Base-by-base conservation (phyloP, 768 basidiomycete genomes). In the Leccinum barrowsii region DNA sequence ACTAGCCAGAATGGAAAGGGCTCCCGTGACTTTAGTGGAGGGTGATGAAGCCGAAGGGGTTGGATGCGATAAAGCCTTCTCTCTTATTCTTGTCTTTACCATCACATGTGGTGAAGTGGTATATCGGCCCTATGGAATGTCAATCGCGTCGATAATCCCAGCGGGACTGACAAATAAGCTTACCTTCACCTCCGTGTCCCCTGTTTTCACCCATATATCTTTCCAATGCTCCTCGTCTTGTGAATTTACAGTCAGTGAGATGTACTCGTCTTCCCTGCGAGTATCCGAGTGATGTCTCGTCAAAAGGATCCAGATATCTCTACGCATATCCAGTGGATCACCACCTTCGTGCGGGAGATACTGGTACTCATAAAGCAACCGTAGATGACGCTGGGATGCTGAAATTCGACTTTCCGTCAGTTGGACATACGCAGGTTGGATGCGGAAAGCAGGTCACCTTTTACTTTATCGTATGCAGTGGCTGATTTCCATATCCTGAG, bases 281-380 rank as follows among this genome's bases (percentile, higher is more conserved):
- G 83, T 87, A 60, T 86, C 77, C 1, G 71, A 69, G 7, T 89
- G 69, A 69, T 98, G 95, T 28, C 92, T 83, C 0, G 87, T 88
- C 2, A 98, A 78, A 2, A 94, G 79, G 7, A 95, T 65, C 91
- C 89, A 96, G 6, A 97, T 77, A 47, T 91, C 86, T 28, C 77
- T 64, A 17, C 64, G 67, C 26, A 35, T 59, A 21, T 66, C 59
- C 13, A 53, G 34, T 0, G 46, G 50, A 44, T 35, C 53, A 17
- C 26, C 49, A n/a, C 40, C 11, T 11, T 44, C 59, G 34, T 34
- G 35, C 2, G 21, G 7, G 7, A 17, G 28, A 48, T 35, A 22
- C 26, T 56, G 59, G 47, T 47, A 63, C 28, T 66, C 60, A 50
- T 83, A 78, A 28, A 75, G 76, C 62, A 77, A 70, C 56, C 68